Evolutionary conservation across 805 yeast species (phyloP).

Genomic region (Candida incommunis): DNA sequence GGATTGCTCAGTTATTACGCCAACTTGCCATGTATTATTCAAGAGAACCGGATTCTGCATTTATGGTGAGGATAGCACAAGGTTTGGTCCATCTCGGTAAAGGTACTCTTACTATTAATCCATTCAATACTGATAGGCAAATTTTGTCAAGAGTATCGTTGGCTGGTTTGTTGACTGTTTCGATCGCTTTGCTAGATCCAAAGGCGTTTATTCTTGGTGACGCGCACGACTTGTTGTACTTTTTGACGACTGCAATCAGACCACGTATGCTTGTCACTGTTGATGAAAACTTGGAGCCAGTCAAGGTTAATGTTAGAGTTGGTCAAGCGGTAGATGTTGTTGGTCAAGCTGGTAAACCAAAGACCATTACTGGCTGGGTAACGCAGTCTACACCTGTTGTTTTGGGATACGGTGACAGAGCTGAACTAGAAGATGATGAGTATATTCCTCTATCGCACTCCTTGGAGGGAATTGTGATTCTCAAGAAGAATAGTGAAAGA

Average conservation of each 20-base stretch:
- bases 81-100: slow-evolving; percentile 93
- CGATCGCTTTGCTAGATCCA: slow-evolving; percentile 78
- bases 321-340: slow-evolving; percentile 99
- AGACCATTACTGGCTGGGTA: slow-evolving; percentile 98
- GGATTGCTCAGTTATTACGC: slow-evolving; percentile 88
- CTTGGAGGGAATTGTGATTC: slow-evolving; percentile 85
- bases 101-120: slow-evolving; percentile 82
- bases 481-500: slow-evolving; percentile 48
- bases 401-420: slow-evolving; percentile 87
- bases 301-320: slow-evolving; percentile 92
- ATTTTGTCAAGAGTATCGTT: slow-evolving; percentile 77
- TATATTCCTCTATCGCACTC: slow-evolving; percentile 69
- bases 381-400: slow-evolving; percentile 96
- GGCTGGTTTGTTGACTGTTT: slow-evolving; percentile 75
- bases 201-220: slow-evolving; percentile 61
- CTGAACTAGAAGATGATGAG: slow-evolving; percentile 91
- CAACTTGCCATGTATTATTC: slow-evolving; percentile 89
- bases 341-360: slow-evolving; percentile 98
- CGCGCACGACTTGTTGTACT: slow-evolving; percentile 68
- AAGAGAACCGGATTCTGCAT: slow-evolving; percentile 78
- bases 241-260: slow-evolving; percentile 74
- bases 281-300: slow-evolving; percentile 78
- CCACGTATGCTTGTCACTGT: slow-evolving; percentile 91
- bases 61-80: slow-evolving; percentile 88
- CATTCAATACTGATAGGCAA: slow-evolving; percentile 79